These are phyloP conservation scores for Coemansia sp. DNA, from an alignment of 192 early-diverging fungal genomes.

Conservation along the genomic window DNA sequence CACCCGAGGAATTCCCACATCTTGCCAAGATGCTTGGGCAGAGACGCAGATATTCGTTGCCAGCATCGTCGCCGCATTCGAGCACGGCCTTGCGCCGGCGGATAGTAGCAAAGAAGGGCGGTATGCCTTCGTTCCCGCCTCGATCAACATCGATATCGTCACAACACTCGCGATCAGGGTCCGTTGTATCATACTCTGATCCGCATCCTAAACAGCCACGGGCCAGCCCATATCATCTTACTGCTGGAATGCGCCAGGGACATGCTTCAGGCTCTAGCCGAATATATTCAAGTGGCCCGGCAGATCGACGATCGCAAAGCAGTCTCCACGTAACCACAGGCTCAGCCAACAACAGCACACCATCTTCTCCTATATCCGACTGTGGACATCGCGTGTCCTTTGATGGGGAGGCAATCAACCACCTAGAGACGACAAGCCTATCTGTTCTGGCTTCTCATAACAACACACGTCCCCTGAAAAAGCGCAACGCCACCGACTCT, in stretches of 20 bases:
- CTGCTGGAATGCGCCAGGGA: constrained; percentile 12
- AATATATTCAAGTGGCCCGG: constrained; percentile 16
- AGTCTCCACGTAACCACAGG: constrained; percentile 13
- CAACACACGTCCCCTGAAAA: constrained; percentile 8
- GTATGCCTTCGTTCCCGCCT: constrained; percentile 31
- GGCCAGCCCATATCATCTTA: constrained; percentile 25
- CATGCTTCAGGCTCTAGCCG: constrained; percentile 4
- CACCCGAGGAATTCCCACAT: constrained; percentile 19
- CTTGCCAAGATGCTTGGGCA: constrained; percentile 25
- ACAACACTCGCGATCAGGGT: constrained; percentile 15
- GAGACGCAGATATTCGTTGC: constrained; percentile 20
- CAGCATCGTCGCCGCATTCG: constrained; percentile 17
- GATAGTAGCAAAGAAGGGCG: constrained; percentile 32
- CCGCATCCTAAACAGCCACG: constrained; percentile 16
- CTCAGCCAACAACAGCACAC: constrained; percentile 22
- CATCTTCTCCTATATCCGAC: constrained; percentile 24
- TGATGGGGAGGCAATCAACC: constrained; percentile 38
- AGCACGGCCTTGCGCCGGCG: constrained; percentile 29
- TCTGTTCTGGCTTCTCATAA: constrained; percentile 24
- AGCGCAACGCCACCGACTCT: constrained; percentile 18
- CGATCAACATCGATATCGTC: constrained; percentile 29
- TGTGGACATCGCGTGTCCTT: constrained; percentile 41
- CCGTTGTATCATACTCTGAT: constrained; percentile 4
- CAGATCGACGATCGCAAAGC: constrained; percentile 28
- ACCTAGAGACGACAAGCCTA: constrained; percentile 24